phyloP scores from a whole-genome alignment of 192 early-diverging fungal genomes.

The Irineochytrium annulatum region DNA sequence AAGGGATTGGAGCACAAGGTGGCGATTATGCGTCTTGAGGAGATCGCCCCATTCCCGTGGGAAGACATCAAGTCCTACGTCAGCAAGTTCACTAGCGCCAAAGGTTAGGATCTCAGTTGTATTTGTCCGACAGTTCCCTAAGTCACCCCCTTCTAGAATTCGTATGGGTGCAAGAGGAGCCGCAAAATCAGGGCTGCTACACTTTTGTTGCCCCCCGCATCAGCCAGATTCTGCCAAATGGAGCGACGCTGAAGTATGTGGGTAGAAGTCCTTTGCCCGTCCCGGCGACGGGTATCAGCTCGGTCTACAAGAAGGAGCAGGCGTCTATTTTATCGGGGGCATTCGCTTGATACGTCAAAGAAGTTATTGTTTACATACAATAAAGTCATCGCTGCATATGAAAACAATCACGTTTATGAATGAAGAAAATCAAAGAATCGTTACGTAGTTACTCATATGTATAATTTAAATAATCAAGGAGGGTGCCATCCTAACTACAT shows the following conservation, averaged over 20 bases:
- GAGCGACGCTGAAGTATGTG: conserved; percentile 49
- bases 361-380: too few relatives aligned
- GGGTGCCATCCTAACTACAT: too few relatives aligned
- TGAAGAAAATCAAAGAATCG: too few relatives aligned
- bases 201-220: conserved; percentile 84
- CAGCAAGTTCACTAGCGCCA: conserved; percentile 55
- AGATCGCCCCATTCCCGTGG: conserved; percentile 87
- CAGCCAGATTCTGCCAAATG: conserved; percentile 64
- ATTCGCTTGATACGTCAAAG: conserved; percentile 13
- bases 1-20: conserved; percentile 56
- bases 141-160: conserved; percentile 24
- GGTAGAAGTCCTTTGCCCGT: conserved; percentile 70
- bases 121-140: neutral
- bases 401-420: too few relatives aligned
- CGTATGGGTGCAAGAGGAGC: conserved; percentile 73
- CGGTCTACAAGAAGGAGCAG: conserved; percentile 64
- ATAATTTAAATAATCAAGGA: too few relatives aligned
- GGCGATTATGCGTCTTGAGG: conserved; percentile 86
- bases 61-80: conserved; percentile 62
- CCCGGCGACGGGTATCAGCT: conserved; percentile 72
- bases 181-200: conserved; percentile 88
- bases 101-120: conserved; percentile 31
- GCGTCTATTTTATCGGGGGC: conserved; percentile 21
- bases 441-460: too few relatives aligned
- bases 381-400: too few relatives aligned